Conservation (phyloP, 495 filamentous ascomycete genomes). For the Hypoxylon crocopeplum region DNA sequence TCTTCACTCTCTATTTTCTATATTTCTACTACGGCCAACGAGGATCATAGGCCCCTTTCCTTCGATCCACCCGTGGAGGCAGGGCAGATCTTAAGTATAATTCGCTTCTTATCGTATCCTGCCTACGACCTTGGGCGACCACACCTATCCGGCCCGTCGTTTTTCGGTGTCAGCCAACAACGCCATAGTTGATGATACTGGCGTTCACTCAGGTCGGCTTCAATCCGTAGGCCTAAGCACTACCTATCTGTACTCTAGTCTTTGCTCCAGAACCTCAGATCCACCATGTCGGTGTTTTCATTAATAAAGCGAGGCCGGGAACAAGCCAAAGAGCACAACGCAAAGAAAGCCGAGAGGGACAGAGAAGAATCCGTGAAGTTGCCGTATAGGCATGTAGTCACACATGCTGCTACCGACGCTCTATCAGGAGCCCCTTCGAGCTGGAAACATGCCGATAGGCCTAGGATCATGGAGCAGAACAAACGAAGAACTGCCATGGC, state of each 20-base stretch:
- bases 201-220: background rate
- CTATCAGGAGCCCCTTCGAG: conserved; percentile 57
- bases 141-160: no score
- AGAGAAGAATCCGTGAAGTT: conserved; percentile 48
- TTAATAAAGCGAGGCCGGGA: conserved; percentile 53
- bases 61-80: background rate
- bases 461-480: conserved; percentile 53
- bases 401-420: conserved; percentile 64
- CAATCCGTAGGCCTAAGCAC: background rate
- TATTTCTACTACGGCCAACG: background rate
- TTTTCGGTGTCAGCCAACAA: background rate
- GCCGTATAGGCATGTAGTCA: conserved; percentile 63
- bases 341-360: conserved; percentile 51
- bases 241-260: background rate
- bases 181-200: background rate
- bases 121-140: background rate
- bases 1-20: background rate
- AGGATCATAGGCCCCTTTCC: background rate
- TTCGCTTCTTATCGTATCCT: background rate
- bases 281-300: conserved; percentile 61
- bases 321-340: conserved; percentile 57
- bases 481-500: conserved; percentile 50
- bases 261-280: conserved; percentile 2
- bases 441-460: conserved; percentile 53
- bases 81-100: conserved; percentile 1